Evolutionary conservation across 2,329 filamentous ascomycete genomes (phyloP), one percentile per base, ranked within the genome.

Genomic region (Myriosclerotinia duriaeana): DNA sequence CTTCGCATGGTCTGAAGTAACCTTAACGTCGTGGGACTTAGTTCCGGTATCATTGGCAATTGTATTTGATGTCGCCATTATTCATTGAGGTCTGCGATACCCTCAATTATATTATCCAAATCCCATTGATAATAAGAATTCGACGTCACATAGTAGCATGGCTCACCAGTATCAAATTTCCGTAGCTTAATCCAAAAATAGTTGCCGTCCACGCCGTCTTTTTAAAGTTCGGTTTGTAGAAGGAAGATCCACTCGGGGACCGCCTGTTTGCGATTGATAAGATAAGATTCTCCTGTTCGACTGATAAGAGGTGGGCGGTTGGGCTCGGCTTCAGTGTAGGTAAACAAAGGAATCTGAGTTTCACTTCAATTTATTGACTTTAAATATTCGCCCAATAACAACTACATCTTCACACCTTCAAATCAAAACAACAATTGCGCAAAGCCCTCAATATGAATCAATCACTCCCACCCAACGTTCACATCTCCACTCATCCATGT

Each of bases 401-500:
- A 26, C 15, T 20, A 3, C n/a, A 44, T 26, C 2, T 22, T 60
- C 14, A 38, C 53, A 44, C 34, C 53, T 52, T n/a, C 26, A 38
- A 11, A 50, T 34, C 44, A 20, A 22, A 46, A 42, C 22, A 30
- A 52, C 8, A 60, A 48, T n/a, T 11, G 36, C 44, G n/a, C 63
- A 50, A 50, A 60, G 44, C 58, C 58, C 50, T 60, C 58, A 50
- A 50, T 38, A 76, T 76, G 74, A 60, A 72, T 64, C 72, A 65
- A 56, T 76, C 78, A 64, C 78, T 88, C 53, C 85, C 85, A 12
- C 70, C 83, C 72, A 88, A 89, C 75, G 85, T 89, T 69, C 92
- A 95, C 80, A 81, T 97, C 76, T 97, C 93, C 50, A 82, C 81
- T 20, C 94, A 98, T 78, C 94, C 94, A 46, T 96, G 92, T 79